phyloP scores from a whole-genome alignment of 2,329 filamentous ascomycete species.

The Penicillium sp. region DNA sequence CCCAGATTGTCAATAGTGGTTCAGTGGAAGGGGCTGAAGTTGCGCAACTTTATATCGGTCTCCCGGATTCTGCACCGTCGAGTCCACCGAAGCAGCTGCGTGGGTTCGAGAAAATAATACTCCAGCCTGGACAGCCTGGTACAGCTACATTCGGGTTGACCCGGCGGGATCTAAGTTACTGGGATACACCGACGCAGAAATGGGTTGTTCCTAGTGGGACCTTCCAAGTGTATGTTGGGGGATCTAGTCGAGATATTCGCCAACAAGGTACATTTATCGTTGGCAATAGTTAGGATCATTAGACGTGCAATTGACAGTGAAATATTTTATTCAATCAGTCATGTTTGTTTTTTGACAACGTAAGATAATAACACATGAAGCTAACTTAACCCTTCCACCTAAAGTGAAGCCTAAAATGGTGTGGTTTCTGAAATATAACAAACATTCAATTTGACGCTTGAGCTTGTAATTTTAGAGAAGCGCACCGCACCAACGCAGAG shows the following conservation, averaged over 20 bases:
- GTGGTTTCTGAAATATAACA: too few species aligned
- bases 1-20: conserved; percentile 51
- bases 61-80: conserved; percentile 38
- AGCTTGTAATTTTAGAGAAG: too few species aligned
- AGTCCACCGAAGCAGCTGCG: conserved; percentile 46
- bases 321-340: neutral
- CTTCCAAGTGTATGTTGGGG: conserved; percentile 29
- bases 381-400: too few species aligned
- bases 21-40: conserved; percentile 53
- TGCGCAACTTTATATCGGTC: conserved; percentile 60
- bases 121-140: conserved; percentile 46
- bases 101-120: conserved; percentile 56
- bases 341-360: too few species aligned
- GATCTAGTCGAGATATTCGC: conserved; percentile 26
- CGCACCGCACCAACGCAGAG: neutral
- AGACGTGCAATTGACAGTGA: neutral
- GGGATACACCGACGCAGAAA: conserved; percentile 37
- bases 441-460: too few species aligned
- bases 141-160: conserved; percentile 52
- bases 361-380: too few species aligned
- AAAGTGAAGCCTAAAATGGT: too few species aligned
- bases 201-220: conserved; percentile 35
- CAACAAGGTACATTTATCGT: conserved; percentile 10
- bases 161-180: conserved; percentile 40
- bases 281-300: neutral